These are phyloP conservation scores for Neurospora tetraspora DNA, from an alignment of 495 filamentous ascomycete species.

Conservation along the genomic window DNA sequence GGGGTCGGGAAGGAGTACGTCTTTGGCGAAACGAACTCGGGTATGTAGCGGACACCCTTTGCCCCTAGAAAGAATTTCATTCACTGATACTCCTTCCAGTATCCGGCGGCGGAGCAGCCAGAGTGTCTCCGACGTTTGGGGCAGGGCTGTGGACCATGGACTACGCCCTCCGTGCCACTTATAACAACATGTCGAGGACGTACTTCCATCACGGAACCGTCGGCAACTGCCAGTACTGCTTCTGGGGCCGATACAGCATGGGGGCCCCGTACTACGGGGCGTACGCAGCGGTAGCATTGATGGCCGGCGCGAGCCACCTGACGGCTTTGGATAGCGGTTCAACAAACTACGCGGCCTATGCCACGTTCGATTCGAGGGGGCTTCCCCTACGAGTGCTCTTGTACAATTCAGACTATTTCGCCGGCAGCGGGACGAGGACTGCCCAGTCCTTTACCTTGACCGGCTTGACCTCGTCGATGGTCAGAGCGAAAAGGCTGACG, in stretches of 20 bases:
- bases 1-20: constrained; percentile 41
- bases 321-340: constrained; percentile 41
- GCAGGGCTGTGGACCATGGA: constrained; percentile 53
- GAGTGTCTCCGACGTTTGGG: constrained; percentile 47
- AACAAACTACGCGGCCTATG: constrained; percentile 42
- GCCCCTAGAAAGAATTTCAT: neutral
- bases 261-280: constrained; percentile 51
- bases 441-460: constrained; percentile 37
- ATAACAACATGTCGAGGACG: constrained; percentile 37
- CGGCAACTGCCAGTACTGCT: constrained; percentile 52
- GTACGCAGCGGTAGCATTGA: constrained; percentile 41
- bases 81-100: constrained; percentile 12
- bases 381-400: constrained; percentile 35
- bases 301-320: constrained; percentile 42
- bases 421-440: constrained; percentile 32
- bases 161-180: constrained; percentile 40
- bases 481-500: constrained; percentile 45
- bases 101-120: constrained; percentile 38
- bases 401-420: constrained; percentile 51
- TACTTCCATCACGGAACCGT: constrained; percentile 57
- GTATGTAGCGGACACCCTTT: constrained; percentile 14
- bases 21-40: constrained; percentile 51
- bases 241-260: constrained; percentile 47
- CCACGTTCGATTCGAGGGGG: constrained; percentile 33
- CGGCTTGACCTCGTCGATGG: constrained; percentile 26